Evolutionary conservation across 148 eudicot species (phyloP).

Genomic region (Rhododendron molle): DNA sequence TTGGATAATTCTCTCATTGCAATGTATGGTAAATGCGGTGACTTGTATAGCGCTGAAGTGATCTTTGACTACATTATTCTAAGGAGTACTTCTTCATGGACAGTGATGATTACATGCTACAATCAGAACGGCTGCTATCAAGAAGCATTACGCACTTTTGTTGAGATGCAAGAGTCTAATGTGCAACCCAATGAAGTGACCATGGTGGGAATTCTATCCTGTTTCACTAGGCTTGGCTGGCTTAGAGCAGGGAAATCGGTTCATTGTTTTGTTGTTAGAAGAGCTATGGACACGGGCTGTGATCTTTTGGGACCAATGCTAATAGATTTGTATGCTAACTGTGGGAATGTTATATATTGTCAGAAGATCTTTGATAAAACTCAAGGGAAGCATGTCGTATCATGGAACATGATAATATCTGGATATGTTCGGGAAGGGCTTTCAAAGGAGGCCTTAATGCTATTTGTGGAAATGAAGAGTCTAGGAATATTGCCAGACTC

Average conservation of each 20-base stretch:
- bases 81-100: constrained; percentile 28
- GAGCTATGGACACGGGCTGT: constrained; percentile 23
- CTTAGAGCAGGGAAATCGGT: constrained; percentile 40
- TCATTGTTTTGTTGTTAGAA: constrained; percentile 41
- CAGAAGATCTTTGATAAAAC: constrained; percentile 30
- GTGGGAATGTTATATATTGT: constrained; percentile 30
- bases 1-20: constrained; percentile 37
- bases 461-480: constrained; percentile 31
- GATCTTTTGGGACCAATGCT: constrained; percentile 40
- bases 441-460: constrained; percentile 30
- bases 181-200: constrained; percentile 45
- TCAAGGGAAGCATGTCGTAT: constrained; percentile 27
- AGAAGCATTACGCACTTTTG: constrained; percentile 26
- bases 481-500: constrained; percentile 34
- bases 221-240: constrained; percentile 43
- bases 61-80: constrained; percentile 21
- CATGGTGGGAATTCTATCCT: constrained; percentile 31
- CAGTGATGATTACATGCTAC: constrained; percentile 42
- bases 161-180: constrained; percentile 22
- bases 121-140: constrained; percentile 28
- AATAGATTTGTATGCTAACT: constrained; percentile 45
- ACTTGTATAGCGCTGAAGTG: constrained; percentile 26
- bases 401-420: constrained; percentile 57
- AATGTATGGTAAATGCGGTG: constrained; percentile 58
- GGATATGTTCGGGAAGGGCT: constrained; percentile 32